Evolutionary conservation across 805 yeast species (phyloP).

Genomic region (Candida coquimbonensis): DNA sequence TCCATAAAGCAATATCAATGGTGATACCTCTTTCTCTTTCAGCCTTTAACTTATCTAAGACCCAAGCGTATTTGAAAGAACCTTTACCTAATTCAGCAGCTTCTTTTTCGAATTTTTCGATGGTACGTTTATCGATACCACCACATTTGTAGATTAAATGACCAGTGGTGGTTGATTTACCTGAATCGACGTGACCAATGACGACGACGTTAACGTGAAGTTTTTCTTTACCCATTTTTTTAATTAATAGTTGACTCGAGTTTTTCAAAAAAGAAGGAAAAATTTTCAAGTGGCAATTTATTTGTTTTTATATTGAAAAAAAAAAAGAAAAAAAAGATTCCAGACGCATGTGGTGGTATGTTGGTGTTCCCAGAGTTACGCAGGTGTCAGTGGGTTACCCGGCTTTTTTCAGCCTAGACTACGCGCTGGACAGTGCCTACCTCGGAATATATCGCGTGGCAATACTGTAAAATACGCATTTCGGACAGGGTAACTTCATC

Average conservation of each 20-base stretch:
- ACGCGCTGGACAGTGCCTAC: too few relatives aligned
- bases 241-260: too few relatives aligned
- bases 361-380: background rate
- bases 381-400: too few relatives aligned
- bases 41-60: conserved; percentile 90
- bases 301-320: conserved; percentile 1
- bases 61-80: conserved; percentile 98
- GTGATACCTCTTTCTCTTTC: conserved; percentile 98
- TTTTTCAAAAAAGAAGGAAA: conserved; percentile 5
- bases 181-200: conserved; percentile 99
- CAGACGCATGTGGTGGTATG: background rate
- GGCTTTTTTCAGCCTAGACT: background rate
- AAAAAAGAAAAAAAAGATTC: too few relatives aligned
- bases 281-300: conserved; percentile 3
- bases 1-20: conserved; percentile 78
- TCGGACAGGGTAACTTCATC: background rate
- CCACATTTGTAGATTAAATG: conserved; percentile 99
- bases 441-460: too few relatives aligned
- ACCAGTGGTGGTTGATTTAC: conserved; percentile 98
- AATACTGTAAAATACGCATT: background rate
- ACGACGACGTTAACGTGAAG: conserved; percentile 99
- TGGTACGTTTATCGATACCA: conserved; percentile 97
- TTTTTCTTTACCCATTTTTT: conserved; percentile 8
- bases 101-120: conserved; percentile 97
- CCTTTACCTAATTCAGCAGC: conserved; percentile 97